Conservation (phyloP, 495 filamentous ascomycete species). For the Neurospora sp. region DNA sequence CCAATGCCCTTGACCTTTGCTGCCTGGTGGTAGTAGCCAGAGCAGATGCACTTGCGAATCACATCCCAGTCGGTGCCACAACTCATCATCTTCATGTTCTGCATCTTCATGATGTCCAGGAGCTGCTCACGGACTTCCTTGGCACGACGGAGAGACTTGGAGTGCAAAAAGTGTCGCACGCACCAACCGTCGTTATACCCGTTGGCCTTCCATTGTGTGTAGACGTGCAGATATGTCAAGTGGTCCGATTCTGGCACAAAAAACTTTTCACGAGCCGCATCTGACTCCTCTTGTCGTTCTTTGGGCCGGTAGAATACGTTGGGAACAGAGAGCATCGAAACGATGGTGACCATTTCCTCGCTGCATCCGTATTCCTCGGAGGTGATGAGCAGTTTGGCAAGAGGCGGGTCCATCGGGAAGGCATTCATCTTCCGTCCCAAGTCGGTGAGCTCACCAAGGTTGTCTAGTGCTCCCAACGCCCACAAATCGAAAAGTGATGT, state of each 20-base stretch:
- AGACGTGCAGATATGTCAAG: constrained; percentile 90
- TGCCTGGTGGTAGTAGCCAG: constrained; percentile 97
- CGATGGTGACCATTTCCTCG: constrained; percentile 97
- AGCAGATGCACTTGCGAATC: constrained; percentile 93
- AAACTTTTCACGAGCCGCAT: constrained; percentile 95
- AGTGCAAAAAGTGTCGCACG: constrained; percentile 80
- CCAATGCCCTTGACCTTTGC: constrained; percentile 93
- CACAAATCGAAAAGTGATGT: constrained; percentile 97
- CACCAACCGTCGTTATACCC: constrained; percentile 90
- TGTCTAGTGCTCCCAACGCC: constrained; percentile 89
- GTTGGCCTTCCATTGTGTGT: constrained; percentile 89
- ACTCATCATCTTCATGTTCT: constrained; percentile 78
- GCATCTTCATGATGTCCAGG: constrained; percentile 86
- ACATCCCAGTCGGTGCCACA: constrained; percentile 96
- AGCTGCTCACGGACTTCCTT: constrained; percentile 93
- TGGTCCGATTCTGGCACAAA: constrained; percentile 98
- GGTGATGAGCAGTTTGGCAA: constrained; percentile 90
- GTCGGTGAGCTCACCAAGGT: constrained; percentile 82
- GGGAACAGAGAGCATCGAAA: constrained; percentile 95
- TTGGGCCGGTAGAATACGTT: constrained; percentile 96
- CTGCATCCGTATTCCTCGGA: constrained; percentile 79
- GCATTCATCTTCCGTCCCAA: constrained; percentile 90
- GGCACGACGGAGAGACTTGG: constrained; percentile 80
- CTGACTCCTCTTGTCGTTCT: constrained; percentile 93
- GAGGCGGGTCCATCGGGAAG: constrained; percentile 92